These are phyloP conservation scores for Fusarium concolor DNA, from an alignment of 2,329 filamentous ascomycete genomes.

Conservation along the genomic window DNA sequence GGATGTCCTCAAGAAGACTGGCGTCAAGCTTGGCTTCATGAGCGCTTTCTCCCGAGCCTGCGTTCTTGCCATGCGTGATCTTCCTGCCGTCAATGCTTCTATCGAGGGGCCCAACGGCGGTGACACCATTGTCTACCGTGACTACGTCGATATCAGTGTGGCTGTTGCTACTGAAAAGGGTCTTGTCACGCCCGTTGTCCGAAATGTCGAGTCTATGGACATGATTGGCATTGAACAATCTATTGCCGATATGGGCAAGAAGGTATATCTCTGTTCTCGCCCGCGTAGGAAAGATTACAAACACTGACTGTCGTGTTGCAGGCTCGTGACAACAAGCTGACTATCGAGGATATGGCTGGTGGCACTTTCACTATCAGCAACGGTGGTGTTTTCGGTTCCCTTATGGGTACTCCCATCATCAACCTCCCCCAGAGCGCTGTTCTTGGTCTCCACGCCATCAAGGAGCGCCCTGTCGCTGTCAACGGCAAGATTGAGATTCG, in stretches of 20 bases:
- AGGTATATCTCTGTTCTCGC: slow-evolving; percentile 64
- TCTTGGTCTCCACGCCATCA: slow-evolving; percentile 94
- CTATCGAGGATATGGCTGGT: slow-evolving; percentile 98
- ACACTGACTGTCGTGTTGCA: slow-evolving; percentile 16
- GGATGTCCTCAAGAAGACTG: slow-evolving; percentile 93
- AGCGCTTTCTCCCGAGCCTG: slow-evolving; percentile 93
- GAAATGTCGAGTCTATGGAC: slow-evolving; percentile 90
- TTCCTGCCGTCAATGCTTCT: slow-evolving; percentile 95
- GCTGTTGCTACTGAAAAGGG: slow-evolving; percentile 98
- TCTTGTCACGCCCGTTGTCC: slow-evolving; percentile 94
- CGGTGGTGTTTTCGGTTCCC: slow-evolving; percentile 93
- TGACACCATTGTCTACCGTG: slow-evolving; percentile 97
- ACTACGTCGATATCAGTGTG: slow-evolving; percentile 98
- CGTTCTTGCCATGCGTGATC: slow-evolving; percentile 90
- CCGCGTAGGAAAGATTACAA: no score
- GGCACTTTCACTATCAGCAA: slow-evolving; percentile 99
- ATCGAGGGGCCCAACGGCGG: slow-evolving; percentile 96
- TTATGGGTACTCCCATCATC: slow-evolving; percentile 99
- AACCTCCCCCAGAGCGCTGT: slow-evolving; percentile 95
- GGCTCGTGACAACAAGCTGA: slow-evolving; percentile 96
- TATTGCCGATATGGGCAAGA: slow-evolving; percentile 95
- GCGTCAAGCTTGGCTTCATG: slow-evolving; percentile 99
- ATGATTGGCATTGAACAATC: slow-evolving; percentile 88
- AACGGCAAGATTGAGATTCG: slow-evolving; percentile 96
- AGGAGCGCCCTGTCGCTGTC: slow-evolving; percentile 88